These are phyloP conservation scores for Cyclaneusma minus DNA, from an alignment of 2,329 filamentous ascomycete species.

Conservation along the genomic window DNA sequence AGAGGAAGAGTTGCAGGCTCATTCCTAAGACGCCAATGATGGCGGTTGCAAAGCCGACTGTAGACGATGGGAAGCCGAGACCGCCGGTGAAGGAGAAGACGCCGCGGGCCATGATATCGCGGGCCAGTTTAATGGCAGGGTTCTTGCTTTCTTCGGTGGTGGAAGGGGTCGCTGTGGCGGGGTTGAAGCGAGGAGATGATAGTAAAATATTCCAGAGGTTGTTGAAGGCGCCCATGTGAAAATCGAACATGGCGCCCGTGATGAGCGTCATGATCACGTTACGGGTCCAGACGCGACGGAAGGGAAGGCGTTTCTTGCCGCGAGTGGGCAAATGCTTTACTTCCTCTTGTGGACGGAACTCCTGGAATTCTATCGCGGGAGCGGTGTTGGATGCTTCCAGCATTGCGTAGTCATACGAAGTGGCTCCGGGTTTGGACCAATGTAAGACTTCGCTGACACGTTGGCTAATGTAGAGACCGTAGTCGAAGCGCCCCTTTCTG, in stretches of 20 bases:
- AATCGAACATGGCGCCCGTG: conserved; percentile 52
- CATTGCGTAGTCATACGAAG: conserved; percentile 4
- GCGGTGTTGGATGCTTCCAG: too few relatives aligned
- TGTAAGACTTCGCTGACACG: conserved; percentile 17
- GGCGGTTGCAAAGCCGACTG: conserved; percentile 53
- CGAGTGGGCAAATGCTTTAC: too few relatives aligned
- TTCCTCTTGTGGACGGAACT: too few relatives aligned
- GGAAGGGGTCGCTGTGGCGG: conserved; percentile 15
- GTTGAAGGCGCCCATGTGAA: conserved; percentile 51
- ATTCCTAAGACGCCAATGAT: conserved; percentile 56
- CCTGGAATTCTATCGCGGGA: too few relatives aligned
- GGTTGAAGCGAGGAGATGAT: conserved; percentile 40
- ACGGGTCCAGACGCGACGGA: conserved; percentile 17
- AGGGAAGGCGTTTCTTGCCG: too few relatives aligned
- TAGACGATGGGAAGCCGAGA: conserved; percentile 48
- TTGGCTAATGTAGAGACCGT: conserved; percentile 7
- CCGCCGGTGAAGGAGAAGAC: conserved; percentile 45
- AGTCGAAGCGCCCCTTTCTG: conserved; percentile 4
- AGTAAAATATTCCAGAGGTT: conserved; percentile 56
- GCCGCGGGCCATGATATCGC: too few relatives aligned
- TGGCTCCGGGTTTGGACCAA: conserved; percentile 4
- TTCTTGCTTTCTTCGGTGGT: too few relatives aligned
- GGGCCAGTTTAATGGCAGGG: too few relatives aligned
- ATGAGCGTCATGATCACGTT: conserved; percentile 33
- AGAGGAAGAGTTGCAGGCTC: conserved; percentile 51